Percentiles rank a stretch among this genome's conserved stretches.
Evolutionary conservation across 345 rosid species (phyloP).

Genomic region (Ceriops zippeliana): DNA sequence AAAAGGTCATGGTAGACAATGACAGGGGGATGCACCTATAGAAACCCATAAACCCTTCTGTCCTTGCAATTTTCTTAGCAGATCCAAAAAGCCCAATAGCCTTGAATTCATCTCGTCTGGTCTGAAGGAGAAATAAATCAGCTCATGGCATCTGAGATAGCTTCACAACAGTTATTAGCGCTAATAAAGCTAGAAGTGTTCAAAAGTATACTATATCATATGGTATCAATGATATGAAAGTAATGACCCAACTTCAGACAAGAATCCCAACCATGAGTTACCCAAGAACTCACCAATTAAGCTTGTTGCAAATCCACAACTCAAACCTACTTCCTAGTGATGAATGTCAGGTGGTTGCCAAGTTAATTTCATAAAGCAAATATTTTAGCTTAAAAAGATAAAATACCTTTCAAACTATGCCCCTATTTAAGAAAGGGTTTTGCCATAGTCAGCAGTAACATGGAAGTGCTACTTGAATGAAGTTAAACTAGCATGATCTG

Average conservation of each 20-base stretch:
- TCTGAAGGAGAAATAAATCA: slow-evolving; percentile 40
- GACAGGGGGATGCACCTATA: slow-evolving; percentile 52
- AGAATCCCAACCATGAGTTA: too few species aligned
- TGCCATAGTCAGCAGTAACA: too few species aligned
- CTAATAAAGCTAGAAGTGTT: too few species aligned
- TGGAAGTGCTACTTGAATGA: too few species aligned
- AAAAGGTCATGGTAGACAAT: slow-evolving; percentile 11
- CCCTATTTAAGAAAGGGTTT: too few species aligned
- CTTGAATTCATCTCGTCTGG: slow-evolving; percentile 79
- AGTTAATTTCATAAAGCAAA: neutral
- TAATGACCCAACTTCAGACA: too few species aligned
- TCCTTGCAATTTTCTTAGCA: slow-evolving; percentile 60
- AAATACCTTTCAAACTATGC: too few species aligned
- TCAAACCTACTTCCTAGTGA: neutral
- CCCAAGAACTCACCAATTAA: neutral
- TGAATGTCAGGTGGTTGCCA: neutral
- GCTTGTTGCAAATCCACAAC: neutral
- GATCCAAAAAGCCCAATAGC: slow-evolving; percentile 67
- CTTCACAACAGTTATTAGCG: too few species aligned
- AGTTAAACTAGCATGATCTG: too few species aligned
- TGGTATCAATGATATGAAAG: too few species aligned
- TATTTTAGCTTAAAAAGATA: neutral
- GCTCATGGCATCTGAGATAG: slow-evolving; percentile 2
- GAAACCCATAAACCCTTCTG: slow-evolving; percentile 85
- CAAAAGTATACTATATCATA: too few species aligned